phyloP scores from a whole-genome alignment of 2,329 filamentous ascomycete genomes.

The Xylariaceae sp. region DNA sequence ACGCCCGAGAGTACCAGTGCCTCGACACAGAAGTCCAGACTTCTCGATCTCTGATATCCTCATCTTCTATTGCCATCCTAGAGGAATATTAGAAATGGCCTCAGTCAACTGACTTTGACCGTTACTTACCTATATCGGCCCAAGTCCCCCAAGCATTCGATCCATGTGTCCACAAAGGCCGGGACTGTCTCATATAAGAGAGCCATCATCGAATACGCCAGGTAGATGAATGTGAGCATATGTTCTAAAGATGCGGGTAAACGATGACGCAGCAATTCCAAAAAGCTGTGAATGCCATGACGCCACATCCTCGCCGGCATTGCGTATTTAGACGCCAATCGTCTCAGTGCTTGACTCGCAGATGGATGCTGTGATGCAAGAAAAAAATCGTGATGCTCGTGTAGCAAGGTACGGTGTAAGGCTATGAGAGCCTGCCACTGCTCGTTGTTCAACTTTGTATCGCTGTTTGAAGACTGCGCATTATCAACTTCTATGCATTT shows the following conservation, averaged over 20 bases:
- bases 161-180: constrained; percentile 83
- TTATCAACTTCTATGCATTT: constrained; percentile 83
- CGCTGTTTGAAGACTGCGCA: constrained; percentile 46
- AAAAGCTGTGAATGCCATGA: constrained; percentile 81
- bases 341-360: constrained; percentile 62
- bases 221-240: constrained; percentile 86
- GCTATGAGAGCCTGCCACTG: constrained; percentile 85
- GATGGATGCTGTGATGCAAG: constrained; percentile 82
- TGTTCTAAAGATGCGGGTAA: constrained; percentile 77
- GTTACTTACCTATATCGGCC: constrained; percentile 58
- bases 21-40: constrained; percentile 76
- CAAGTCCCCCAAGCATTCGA: constrained; percentile 86
- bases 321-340: constrained; percentile 73
- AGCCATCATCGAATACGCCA: constrained; percentile 87
- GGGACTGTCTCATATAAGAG: constrained; percentile 81
- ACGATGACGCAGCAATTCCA: constrained; percentile 71
- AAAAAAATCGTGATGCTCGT: constrained; percentile 85
- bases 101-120: constrained; percentile 3
- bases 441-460: constrained; percentile 51
- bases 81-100: constrained; percentile 9
- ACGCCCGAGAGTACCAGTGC: constrained; percentile 81
- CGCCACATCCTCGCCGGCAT: constrained; percentile 96
- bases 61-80: constrained; percentile 86
- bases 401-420: constrained; percentile 72
- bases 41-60: constrained; percentile 69